Conservation (phyloP, 2,329 filamentous ascomycete species). For the Helotiales sp. region DNA sequence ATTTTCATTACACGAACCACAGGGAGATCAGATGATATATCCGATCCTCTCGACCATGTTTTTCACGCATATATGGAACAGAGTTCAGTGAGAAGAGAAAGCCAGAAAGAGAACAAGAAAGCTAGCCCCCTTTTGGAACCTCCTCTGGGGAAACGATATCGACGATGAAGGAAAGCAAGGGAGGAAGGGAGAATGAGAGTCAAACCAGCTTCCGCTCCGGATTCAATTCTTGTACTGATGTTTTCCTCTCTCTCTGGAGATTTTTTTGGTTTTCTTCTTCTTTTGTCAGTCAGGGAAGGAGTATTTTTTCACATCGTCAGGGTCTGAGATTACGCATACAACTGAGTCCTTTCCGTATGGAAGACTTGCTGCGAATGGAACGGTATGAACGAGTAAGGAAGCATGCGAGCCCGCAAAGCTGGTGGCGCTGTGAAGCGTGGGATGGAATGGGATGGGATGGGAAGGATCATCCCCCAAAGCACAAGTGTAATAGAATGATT, state of each 20-base stretch:
- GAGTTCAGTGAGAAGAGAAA: constrained; percentile 33
- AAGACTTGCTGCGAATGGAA: neutral
- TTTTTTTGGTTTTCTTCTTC: constrained; percentile 20
- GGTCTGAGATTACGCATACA: neutral
- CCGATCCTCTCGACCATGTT: constrained; percentile 35
- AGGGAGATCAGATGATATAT: constrained; percentile 16
- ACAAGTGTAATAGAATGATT: constrained; percentile 39
- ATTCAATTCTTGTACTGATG: constrained; percentile 37
- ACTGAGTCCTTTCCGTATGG: neutral
- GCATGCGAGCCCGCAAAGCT: constrained; percentile 17
- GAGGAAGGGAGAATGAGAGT: neutral
- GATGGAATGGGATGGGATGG: constrained; percentile 5
- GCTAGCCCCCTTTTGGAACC: constrained; percentile 26
- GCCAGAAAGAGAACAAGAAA: neutral
- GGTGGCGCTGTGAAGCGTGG: neutral
- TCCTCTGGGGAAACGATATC: constrained; percentile 25
- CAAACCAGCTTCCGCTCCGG: neutral
- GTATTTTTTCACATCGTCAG: constrained; percentile 21
- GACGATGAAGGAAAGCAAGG: constrained; percentile 26
- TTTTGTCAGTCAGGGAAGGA: constrained; percentile 28
- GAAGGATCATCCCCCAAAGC: neutral
- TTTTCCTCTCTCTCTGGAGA: constrained; percentile 13
- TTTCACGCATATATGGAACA: constrained; percentile 44
- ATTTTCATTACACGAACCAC: constrained; percentile 29
- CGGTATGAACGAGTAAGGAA: neutral